Evolutionary conservation across 768 basidiomycete species (phyloP), one percentile per base, ranked within the genome.

Genomic region (Leucocoprinus leucothites): DNA sequence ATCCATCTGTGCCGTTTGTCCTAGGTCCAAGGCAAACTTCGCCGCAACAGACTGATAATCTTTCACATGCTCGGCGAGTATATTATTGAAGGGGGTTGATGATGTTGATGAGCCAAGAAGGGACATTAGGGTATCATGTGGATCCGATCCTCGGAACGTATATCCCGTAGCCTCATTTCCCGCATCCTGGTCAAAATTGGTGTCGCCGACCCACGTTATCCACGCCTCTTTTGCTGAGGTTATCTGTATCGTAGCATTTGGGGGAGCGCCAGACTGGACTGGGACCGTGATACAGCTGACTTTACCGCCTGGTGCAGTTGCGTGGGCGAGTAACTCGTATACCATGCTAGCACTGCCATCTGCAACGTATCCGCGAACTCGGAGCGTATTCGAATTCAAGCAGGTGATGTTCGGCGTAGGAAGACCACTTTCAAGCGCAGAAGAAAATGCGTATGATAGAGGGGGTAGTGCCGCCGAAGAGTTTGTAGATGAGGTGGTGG

Each of bases 121-220:
- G 16, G 54, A 34, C 26, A 43, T 9, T 6, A 56, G 48, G 22
- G 46, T 34, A 34, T 34, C 42, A 62, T 86, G 84, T 34, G 88
- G 86, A 57, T 89, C 84, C 0, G 73, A 51, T 5, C 87, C 86
- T 26, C 71, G 65, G 76, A 91, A 91, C 2, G 86, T 78, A 62
- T 83, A 90, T 41, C 70, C 66, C 63, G 75, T 75, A 13, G 75
- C 74, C 3, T 69, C 71, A 58, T 81, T 76, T 26, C 88, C 88
- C 0, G 86, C 82, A 58, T 79, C 66, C 67, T 82, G 80, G 57
- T 81, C 72, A 64, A 84, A 90, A 45, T 89, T 77, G 14, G 89
- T 90, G 25, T 77, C 86, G n/a, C 87, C 88, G 16, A 83, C 80
- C 86, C 87, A 89, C 6, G 81, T 79, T 60, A 89, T 68, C 84